Percentiles rank a stretch among this genome's conserved stretches.
phyloP scores from a whole-genome alignment of 352 stramenopile genomes.

The Phytophthora megakarya region DNA sequence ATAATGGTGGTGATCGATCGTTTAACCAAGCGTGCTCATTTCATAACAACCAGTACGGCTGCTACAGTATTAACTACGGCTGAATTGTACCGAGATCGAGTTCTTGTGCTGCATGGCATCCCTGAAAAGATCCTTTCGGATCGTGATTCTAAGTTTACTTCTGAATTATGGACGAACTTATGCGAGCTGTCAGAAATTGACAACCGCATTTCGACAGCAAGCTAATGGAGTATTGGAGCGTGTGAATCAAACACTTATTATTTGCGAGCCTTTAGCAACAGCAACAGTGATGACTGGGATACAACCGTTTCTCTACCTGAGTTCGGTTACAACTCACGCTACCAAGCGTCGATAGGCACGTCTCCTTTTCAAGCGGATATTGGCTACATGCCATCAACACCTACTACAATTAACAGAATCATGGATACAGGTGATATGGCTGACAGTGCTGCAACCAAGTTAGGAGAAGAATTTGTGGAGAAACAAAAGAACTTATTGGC shows the following conservation, averaged over 20 bases:
- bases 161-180: slow-evolving; percentile 14
- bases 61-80: background rate
- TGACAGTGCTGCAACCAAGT: too few species aligned
- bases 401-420: too few species aligned
- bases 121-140: slow-evolving; percentile 21
- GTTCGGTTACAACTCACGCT: slow-evolving; percentile 20
- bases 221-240: slow-evolving; percentile 19
- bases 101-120: slow-evolving; percentile 11
- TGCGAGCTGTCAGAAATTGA: too few species aligned
- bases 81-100: background rate
- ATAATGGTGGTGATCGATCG: slow-evolving; percentile 24
- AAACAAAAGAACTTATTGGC: too few species aligned
- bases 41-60: background rate
- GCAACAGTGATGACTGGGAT: too few species aligned
- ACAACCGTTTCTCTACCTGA: slow-evolving; percentile 21
- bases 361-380: slow-evolving; percentile 25
- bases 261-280: too few species aligned
- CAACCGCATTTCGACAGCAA: slow-evolving; percentile 12
- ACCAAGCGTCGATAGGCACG: slow-evolving; percentile 17
- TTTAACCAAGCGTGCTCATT: slow-evolving; percentile 16
- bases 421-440: too few species aligned
- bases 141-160: slow-evolving; percentile 20
- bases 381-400: too few species aligned
- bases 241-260: slow-evolving; percentile 25
- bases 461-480: too few species aligned